Conservation (phyloP, 2,329 filamentous ascomycete species). For the Neonectria punicea region DNA sequence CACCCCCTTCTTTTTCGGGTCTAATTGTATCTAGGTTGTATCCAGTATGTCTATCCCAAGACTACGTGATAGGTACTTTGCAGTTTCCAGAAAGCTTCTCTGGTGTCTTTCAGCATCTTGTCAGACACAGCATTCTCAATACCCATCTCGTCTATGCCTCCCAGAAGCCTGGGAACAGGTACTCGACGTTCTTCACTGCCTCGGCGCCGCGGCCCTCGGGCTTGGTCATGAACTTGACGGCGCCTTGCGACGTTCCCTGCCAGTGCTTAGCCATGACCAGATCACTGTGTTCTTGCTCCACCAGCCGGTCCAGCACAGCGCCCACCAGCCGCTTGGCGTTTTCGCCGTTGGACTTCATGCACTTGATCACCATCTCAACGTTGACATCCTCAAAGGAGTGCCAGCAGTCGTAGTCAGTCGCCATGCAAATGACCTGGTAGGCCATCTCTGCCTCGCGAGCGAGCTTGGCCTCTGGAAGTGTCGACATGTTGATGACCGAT, state of each 20-base stretch:
- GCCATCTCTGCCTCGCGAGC: conserved; percentile 95
- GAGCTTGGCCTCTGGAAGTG: conserved; percentile 93
- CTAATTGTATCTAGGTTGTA: neutral
- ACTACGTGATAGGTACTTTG: neutral
- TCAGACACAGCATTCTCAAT: neutral
- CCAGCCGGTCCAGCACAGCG: conserved; percentile 87
- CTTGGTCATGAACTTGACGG: conserved; percentile 84
- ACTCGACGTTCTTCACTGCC: conserved; percentile 82
- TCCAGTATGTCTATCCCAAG: neutral
- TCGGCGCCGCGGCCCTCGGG: conserved; percentile 77
- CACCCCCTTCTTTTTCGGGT: neutral
- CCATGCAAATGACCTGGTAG: conserved; percentile 99
- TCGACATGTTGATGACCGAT: conserved; percentile 98
- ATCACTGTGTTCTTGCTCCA: conserved; percentile 78
- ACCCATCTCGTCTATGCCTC: conserved; percentile 43
- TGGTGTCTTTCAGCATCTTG: conserved; percentile 1
- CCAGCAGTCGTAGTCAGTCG: conserved; percentile 99
- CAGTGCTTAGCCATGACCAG: conserved; percentile 84
- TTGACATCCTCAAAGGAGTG: conserved; percentile 84
- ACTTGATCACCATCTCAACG: conserved; percentile 95
- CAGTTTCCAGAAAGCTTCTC: neutral
- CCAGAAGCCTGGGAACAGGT: conserved; percentile 87
- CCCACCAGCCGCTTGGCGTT: conserved; percentile 89
- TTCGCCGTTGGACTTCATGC: conserved; percentile 92
- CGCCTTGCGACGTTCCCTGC: conserved; percentile 79